Conservation (phyloP, 805 yeast species). For the Tetrapisispora iriomotensis region DNA sequence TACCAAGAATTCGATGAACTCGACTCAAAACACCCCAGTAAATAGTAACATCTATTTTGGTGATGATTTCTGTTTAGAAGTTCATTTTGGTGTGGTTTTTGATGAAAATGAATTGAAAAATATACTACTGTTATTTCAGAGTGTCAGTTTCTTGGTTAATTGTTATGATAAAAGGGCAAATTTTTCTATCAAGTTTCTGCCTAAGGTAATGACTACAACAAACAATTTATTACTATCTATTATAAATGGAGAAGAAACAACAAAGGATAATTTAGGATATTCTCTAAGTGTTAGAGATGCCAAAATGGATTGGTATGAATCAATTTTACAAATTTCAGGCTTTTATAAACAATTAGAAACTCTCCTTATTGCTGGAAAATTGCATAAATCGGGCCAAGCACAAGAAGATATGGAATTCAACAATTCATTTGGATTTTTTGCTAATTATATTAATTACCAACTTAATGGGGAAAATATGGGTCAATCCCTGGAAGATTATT, state of each 20-base stretch:
- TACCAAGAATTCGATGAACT: neutral
- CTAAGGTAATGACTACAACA: conserved; percentile 20
- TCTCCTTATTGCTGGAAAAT: conserved; percentile 7
- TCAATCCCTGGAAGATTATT: neutral
- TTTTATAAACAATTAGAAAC: conserved; percentile 20
- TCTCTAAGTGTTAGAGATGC: conserved; percentile 9
- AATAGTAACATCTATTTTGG: conserved; percentile 8
- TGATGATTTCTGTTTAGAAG: conserved; percentile 7
- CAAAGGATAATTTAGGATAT: neutral
- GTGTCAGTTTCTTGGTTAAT: conserved; percentile 26
- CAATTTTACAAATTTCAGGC: conserved; percentile 10
- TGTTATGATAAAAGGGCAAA: conserved; percentile 25
- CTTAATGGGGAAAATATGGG: too few relatives aligned
- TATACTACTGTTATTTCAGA: conserved; percentile 22
- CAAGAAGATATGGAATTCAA: neutral
- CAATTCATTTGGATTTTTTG: too few relatives aligned
- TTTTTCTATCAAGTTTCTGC: conserved; percentile 23
- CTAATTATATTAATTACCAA: too few relatives aligned
- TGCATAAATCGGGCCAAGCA: neutral
- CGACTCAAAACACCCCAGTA: conserved; percentile 3
- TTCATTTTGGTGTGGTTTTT: conserved; percentile 13
- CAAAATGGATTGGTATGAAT: conserved; percentile 11
- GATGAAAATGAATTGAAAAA: conserved; percentile 22
- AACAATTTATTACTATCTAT: conserved; percentile 8
- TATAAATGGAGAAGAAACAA: neutral